Base-by-base conservation (phyloP, 202 grass and related monocot genomes). In the Zizania palustris region DNA sequence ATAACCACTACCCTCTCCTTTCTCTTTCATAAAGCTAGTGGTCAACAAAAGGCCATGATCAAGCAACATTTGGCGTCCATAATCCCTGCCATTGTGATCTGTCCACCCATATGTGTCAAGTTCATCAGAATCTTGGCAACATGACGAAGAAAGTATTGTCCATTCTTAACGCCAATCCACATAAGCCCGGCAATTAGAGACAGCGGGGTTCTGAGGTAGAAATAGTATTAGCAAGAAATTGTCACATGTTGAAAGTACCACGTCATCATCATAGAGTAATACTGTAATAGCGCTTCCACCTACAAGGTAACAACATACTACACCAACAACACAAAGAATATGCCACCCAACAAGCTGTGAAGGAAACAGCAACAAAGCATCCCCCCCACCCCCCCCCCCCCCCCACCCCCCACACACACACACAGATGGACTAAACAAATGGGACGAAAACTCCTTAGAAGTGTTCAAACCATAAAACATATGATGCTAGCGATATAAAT, bases 101-200 rank as follows among this genome's bases (percentile, higher is more conserved):
- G 44, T 82, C 96, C 96, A 95, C 43, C 96, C 91, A 72, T 90
- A 98, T 60, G 80, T 88, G 71, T 75, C 90, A 65, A 98, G 89
- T 46, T 86, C 91, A 68, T 98, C 96, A 73, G 91, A 95, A 88
- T 98, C 91, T 88, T 97, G 89, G 65, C 96, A 98, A 95, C 89
- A 65, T 98, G 91, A 44, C 91, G 96, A 66, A 98, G 78, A 88
- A 83, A 80, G 82, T 92, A 95, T 45, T 92, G 96, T 13, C 85
- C 89, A 74, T 98, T 85, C 87, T 87, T 88, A 78, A 90, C 87
- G 75, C 80, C 83, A 85, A 98, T 85, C 96, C 96, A 98, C 96
- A 98, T 98, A 53, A 98, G 71, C 37, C 96, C 96, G 73, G 92
- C 88, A 85, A 95, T 95, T 57, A 98, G 58, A 20, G 96, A 98